Evolutionary conservation across 1,139 yeast genomes (phyloP).

Genomic region (Blastobotrys capitulatus): DNA sequence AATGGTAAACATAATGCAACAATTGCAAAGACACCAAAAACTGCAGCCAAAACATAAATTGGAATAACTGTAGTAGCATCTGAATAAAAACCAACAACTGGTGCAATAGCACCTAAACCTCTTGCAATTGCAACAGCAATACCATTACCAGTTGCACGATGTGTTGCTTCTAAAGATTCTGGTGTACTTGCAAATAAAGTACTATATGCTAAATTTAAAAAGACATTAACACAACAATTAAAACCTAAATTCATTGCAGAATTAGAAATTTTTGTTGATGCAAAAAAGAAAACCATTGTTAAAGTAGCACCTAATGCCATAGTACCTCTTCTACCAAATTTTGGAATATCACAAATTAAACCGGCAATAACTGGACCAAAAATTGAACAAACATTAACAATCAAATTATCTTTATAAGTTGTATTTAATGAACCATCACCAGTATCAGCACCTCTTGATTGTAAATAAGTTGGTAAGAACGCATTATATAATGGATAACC

Average conservation of each 20-base stretch:
- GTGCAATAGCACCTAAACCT: slow-evolving; percentile 46
- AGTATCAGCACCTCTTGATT: slow-evolving; percentile 41
- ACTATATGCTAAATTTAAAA: slow-evolving; percentile 50
- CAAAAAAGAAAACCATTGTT: slow-evolving; percentile 55
- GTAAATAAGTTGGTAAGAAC: slow-evolving; percentile 46
- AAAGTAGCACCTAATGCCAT: slow-evolving; percentile 49
- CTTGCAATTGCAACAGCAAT: slow-evolving; percentile 45
- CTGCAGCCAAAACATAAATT: slow-evolving; percentile 55
- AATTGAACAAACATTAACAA: slow-evolving; percentile 47
- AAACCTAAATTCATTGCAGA: slow-evolving; percentile 48
- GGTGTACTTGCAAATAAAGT: slow-evolving; percentile 55
- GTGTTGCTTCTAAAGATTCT: slow-evolving; percentile 39
- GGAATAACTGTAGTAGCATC: slow-evolving; percentile 44
- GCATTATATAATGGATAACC: slow-evolving; percentile 48
- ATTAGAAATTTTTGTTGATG: slow-evolving; percentile 47
- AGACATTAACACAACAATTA: slow-evolving; percentile 46
- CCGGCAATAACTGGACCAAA: slow-evolving; percentile 57
- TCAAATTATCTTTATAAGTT: slow-evolving; percentile 47
- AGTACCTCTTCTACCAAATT: slow-evolving; percentile 51
- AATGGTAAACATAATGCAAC: slow-evolving; percentile 44
- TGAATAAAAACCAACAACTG: slow-evolving; percentile 46
- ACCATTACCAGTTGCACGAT: slow-evolving; percentile 54
- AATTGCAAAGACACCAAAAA: slow-evolving; percentile 42
- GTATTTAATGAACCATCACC: slow-evolving; percentile 40
- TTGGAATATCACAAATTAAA: neutral